Evolutionary conservation across 257 asterid species (phyloP).

Genomic region (Solanum ossicruentum): DNA sequence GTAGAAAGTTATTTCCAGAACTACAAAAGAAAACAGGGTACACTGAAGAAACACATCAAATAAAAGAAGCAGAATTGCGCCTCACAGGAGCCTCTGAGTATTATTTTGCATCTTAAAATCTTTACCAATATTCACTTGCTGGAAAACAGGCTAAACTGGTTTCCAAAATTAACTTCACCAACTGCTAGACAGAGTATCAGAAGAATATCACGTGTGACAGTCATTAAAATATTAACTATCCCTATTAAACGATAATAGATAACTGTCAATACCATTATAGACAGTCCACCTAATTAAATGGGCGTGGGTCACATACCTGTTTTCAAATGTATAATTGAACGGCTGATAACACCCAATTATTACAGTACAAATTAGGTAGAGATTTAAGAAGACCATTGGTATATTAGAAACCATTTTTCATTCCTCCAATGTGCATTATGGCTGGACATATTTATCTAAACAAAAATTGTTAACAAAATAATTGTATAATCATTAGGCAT

Average conservation of each 20-base stretch:
- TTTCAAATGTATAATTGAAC: background rate
- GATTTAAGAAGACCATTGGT: background rate
- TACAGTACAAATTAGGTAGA: background rate
- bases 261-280: background rate
- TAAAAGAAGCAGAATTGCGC: background rate
- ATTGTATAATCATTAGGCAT: background rate
- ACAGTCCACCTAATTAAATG: background rate
- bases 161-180: background rate
- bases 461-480: background rate
- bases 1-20: background rate
- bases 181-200: too few species aligned
- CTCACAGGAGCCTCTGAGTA: background rate
- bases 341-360: background rate
- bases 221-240: background rate
- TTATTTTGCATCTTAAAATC: too few species aligned
- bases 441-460: background rate
- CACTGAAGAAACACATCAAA: background rate
- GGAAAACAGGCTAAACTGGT: background rate
- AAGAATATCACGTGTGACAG: background rate
- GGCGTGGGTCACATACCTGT: background rate
- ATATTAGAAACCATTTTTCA: background rate
- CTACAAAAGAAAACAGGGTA: background rate
- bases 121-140: background rate
- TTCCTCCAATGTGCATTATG: background rate
- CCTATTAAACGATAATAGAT: background rate